phyloP scores from a whole-genome alignment of 768 basidiomycete genomes.

The Solioccasus polychromus region DNA sequence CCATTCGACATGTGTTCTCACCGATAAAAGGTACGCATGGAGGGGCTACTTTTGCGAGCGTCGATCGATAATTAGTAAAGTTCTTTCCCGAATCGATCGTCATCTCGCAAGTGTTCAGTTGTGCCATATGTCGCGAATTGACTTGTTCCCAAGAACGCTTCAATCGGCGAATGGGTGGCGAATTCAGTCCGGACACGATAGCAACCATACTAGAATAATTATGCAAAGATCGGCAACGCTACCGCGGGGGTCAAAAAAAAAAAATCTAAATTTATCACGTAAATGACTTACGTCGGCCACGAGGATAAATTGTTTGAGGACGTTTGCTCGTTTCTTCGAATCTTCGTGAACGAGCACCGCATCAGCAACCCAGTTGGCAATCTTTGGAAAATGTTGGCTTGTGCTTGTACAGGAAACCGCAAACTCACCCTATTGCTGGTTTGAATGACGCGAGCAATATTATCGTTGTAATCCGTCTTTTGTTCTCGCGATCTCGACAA shows the following conservation, averaged over 20 bases:
- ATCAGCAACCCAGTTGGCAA: conserved; percentile 92
- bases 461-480: conserved; percentile 69
- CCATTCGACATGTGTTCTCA: conserved; percentile 31
- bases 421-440: conserved; percentile 76
- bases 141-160: conserved; percentile 95
- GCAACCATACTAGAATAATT: conserved; percentile 99
- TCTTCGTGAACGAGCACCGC: conserved; percentile 79
- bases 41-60: conserved; percentile 78
- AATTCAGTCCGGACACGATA: conserved; percentile 90
- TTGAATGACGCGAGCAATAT: conserved; percentile 84
- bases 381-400: conserved; percentile 43
- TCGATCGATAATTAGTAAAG: conserved; percentile 86
- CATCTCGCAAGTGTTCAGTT: conserved; percentile 79
- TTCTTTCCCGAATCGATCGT: conserved; percentile 93
- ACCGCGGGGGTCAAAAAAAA: conserved; percentile 6
- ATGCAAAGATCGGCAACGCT: conserved; percentile 87
- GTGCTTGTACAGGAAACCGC: not conserved
- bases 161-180: conserved; percentile 87
- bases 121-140: conserved; percentile 65
- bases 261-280: not conserved
- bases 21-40: conserved; percentile 98
- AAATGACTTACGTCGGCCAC: conserved; percentile 77
- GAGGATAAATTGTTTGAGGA: conserved; percentile 88
- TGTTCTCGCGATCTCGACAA: conserved; percentile 79
- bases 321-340: conserved; percentile 71